Conservation (phyloP, 768 basidiomycete genomes). For the Hydnomerulius pinastri region DNA sequence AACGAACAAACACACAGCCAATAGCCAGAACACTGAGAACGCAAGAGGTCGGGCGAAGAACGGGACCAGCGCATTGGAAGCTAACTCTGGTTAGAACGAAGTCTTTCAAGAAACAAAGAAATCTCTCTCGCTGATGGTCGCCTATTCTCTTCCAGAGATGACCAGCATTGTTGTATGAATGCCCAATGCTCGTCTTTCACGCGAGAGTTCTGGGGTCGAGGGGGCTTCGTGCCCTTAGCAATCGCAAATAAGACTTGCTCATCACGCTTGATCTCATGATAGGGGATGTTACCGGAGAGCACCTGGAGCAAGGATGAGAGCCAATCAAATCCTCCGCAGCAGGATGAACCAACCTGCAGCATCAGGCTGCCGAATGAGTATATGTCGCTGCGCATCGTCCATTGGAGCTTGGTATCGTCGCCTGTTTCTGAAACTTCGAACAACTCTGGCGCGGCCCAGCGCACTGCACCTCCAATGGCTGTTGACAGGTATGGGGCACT, state of each 20-base stretch:
- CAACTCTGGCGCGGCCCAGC: conserved; percentile 47
- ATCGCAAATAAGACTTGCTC: conserved; percentile 10
- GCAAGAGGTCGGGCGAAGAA: no score
- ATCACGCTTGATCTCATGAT: conserved; percentile 10
- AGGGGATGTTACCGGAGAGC: conserved; percentile 11
- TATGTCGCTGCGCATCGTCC: conserved; percentile 2
- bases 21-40: no score
- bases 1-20: no score
- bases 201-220: background rate
- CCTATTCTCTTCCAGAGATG: conserved; percentile 9
- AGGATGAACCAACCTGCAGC: conserved; percentile 17
- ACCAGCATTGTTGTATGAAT: conserved; percentile 13
- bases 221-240: conserved; percentile 1
- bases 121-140: background rate
- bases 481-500: conserved; percentile 27
- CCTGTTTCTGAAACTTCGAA: conserved; percentile 29
- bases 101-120: background rate
- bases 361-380: conserved; percentile 31
- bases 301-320: background rate
- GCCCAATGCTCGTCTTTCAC: conserved; percentile 5
- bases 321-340: conserved; percentile 8
- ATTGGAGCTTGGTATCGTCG: background rate
- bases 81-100: no score
- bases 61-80: no score
- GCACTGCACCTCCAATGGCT: conserved; percentile 44